A percentile compares a stretch with the other conserved stretches of the same genome.
Evolutionary conservation across 805 yeast species (phyloP).

Genomic region (Saturnispora bothae): DNA sequence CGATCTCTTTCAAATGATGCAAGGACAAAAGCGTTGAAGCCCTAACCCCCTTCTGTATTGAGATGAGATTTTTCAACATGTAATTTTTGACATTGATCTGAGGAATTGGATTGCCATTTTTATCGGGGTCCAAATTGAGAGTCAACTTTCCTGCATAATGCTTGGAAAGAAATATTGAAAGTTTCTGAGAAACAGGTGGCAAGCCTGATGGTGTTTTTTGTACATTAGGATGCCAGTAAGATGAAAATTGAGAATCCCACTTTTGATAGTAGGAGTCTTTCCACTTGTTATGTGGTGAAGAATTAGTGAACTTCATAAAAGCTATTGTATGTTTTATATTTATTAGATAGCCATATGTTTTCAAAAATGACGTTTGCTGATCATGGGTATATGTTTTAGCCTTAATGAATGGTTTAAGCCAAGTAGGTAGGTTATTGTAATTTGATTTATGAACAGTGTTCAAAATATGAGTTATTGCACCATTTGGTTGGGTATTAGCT

Average conservation of each 20-base stretch:
- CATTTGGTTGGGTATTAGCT: constrained; percentile 5
- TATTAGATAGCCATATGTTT: constrained; percentile 3
- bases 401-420: background rate
- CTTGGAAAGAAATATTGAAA: background rate
- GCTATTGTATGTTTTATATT: constrained; percentile 1
- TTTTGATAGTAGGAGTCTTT: background rate
- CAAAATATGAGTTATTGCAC: background rate
- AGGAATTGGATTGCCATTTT: constrained; percentile 1
- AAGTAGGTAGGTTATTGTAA: background rate
- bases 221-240: constrained; percentile 1
- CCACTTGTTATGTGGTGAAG: background rate
- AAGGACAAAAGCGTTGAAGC: constrained; percentile 2
- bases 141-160: background rate
- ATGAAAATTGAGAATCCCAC: background rate
- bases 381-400: constrained; percentile 2
- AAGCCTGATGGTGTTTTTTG: background rate
- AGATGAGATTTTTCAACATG: background rate
- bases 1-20: background rate
- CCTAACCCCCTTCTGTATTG: background rate
- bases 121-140: constrained; percentile 3
- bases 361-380: background rate
- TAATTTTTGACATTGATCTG: constrained; percentile 3
- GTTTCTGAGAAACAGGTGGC: too few species aligned
- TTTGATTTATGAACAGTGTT: constrained; percentile 1
- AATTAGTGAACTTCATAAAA: constrained; percentile 3